Evolutionary conservation across 805 yeast genomes (phyloP).

Genomic region (Ogataea populi-albae): DNA sequence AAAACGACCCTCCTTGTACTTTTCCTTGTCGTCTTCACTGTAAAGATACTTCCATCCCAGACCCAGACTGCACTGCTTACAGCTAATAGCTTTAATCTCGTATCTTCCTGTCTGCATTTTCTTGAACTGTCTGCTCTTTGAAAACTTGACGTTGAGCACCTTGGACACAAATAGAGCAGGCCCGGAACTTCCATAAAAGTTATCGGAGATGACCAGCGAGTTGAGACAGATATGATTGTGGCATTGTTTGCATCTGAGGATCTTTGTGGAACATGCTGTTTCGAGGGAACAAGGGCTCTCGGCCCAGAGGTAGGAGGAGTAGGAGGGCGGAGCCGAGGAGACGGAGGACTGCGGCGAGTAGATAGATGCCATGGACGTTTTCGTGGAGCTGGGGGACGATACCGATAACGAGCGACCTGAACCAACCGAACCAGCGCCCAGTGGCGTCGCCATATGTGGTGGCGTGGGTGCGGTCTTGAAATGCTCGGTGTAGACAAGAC

Average conservation of each 20-base stretch:
- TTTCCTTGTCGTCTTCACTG: constrained; percentile 28
- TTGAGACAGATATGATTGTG: constrained; percentile 33
- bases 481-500: constrained; percentile 30
- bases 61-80: constrained; percentile 30
- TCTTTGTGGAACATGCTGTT: constrained; percentile 5
- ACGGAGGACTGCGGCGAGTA: constrained; percentile 12
- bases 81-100: constrained; percentile 27
- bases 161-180: constrained; percentile 32
- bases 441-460: not conserved
- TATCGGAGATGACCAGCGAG: constrained; percentile 30
- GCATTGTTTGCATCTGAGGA: constrained; percentile 32
- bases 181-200: constrained; percentile 34
- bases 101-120: constrained; percentile 35
- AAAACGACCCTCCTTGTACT: constrained; percentile 33
- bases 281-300: not conserved
- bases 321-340: constrained; percentile 5
- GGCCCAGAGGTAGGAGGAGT: constrained; percentile 2
- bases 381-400: constrained; percentile 13
- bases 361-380: constrained; percentile 35
- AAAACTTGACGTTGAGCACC: constrained; percentile 28
- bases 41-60: constrained; percentile 36
- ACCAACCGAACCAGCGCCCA: not conserved
- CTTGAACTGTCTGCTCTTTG: constrained; percentile 21
- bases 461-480: constrained; percentile 20
- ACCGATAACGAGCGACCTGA: not conserved